Percentiles rank a stretch among this genome's conserved stretches.
Conservation (phyloP, 352 stramenopile species). For the Pelagophyceae sp. region DNA sequence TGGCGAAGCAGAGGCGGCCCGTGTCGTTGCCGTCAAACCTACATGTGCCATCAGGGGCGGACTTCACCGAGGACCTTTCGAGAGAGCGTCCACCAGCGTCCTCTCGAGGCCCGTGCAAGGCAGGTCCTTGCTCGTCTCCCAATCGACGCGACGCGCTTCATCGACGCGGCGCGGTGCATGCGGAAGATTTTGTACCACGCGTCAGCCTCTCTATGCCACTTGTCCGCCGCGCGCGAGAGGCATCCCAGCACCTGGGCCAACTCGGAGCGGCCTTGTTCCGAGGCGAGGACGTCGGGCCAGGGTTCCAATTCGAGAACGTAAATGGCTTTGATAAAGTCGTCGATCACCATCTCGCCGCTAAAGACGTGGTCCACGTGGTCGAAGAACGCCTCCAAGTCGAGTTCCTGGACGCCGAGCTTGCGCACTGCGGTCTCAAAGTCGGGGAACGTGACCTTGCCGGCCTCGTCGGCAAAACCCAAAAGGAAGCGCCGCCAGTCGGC, state of each 20-base stretch:
- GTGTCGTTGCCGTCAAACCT: background rate
- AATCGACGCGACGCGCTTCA: too few relatives aligned
- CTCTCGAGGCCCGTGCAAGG: too few relatives aligned
- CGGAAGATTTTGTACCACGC: slow-evolving; percentile 12
- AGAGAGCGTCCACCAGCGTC: too few relatives aligned
- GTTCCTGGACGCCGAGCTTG: background rate
- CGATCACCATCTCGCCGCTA: background rate
- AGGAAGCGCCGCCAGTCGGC: too few relatives aligned
- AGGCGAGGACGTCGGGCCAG: background rate
- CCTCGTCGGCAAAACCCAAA: too few relatives aligned
- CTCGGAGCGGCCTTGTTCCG: background rate
- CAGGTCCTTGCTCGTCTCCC: too few relatives aligned
- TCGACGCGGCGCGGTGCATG: too few relatives aligned
- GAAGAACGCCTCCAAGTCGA: background rate
- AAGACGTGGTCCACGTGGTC: background rate
- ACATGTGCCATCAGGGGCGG: too few relatives aligned
- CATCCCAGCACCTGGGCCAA: background rate
- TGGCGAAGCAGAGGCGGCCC: background rate
- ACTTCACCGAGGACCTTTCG: too few relatives aligned
- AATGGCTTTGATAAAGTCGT: background rate
- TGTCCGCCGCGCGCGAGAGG: background rate
- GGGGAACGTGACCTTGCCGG: background rate
- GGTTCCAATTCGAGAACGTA: background rate
- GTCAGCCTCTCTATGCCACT: background rate
- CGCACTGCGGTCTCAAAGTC: background rate